phyloP scores from a whole-genome alignment of 305 asterid species.

The Lippia alba region DNA sequence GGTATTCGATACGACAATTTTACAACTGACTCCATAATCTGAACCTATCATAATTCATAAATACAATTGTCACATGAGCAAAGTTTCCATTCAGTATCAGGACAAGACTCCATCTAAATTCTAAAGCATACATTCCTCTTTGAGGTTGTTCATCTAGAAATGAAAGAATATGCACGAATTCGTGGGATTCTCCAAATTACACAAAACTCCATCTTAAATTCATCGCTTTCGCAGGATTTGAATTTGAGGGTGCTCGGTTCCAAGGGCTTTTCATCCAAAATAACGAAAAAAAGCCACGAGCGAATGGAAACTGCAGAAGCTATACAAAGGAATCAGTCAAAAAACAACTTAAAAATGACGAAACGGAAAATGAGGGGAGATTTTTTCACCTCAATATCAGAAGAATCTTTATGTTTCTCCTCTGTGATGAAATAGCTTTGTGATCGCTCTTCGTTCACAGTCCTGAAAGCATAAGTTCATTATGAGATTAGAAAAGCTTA shows the following conservation, averaged over 20 bases:
- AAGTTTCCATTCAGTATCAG: background rate
- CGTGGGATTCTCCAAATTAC: background rate
- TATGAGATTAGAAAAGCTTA: too few relatives aligned
- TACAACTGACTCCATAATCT: too few relatives aligned
- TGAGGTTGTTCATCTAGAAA: conserved; percentile 7
- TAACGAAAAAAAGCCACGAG: too few relatives aligned
- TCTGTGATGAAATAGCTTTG: conserved; percentile 88
- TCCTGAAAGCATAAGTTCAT: conserved; percentile 54
- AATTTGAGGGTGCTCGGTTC: background rate
- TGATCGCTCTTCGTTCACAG: conserved; percentile 84
- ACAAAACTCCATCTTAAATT: background rate
- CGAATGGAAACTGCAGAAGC: too few relatives aligned
- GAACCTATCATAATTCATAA: too few relatives aligned
- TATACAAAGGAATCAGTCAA: too few relatives aligned
- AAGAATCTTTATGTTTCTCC: conserved; percentile 40
- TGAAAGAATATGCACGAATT: background rate
- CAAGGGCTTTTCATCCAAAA: background rate
- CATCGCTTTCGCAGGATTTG: background rate
- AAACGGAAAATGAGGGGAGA: too few relatives aligned
- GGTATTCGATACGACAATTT: too few relatives aligned
- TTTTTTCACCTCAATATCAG: conserved; percentile 7
- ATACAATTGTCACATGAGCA: background rate
- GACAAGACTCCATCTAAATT: background rate
- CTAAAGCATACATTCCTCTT: conserved; percentile 4
- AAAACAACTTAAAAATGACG: too few relatives aligned